Percentiles rank a stretch among this genome's conserved stretches.
Evolutionary conservation across 2,329 filamentous ascomycete genomes (phyloP).

Genomic region (Fusarium irregulare): DNA sequence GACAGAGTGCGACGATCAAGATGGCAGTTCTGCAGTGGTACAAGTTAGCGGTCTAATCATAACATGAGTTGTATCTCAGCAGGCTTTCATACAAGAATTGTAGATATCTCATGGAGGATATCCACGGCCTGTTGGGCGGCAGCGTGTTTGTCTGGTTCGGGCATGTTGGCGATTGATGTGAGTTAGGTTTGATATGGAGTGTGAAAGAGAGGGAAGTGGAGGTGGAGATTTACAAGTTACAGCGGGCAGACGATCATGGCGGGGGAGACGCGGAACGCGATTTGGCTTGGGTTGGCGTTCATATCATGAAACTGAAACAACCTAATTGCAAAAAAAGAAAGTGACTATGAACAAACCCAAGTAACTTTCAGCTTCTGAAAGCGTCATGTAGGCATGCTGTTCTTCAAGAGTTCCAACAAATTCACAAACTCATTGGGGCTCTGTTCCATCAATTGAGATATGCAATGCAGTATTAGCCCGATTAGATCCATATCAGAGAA

Average conservation of each 20-base stretch:
- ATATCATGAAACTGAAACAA: conserved; percentile 6
- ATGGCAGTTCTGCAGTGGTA: conserved; percentile 80
- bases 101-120: conserved; percentile 86
- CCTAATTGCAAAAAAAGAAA: not conserved
- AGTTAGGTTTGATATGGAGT: conserved; percentile 15
- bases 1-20: conserved; percentile 91
- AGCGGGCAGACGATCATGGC: conserved; percentile 10
- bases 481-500: not conserved
- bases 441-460: not conserved
- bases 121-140: conserved; percentile 86
- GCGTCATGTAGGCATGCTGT: not conserved
- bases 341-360: not conserved
- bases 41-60: conserved; percentile 3
- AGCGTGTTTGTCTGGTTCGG: conserved; percentile 73
- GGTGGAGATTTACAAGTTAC: conserved; percentile 11
- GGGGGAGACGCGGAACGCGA: conserved; percentile 42
- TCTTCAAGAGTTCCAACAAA: not conserved
- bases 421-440: not conserved
- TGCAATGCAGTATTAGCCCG: not conserved
- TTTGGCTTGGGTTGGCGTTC: conserved; percentile 6
- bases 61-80: not conserved
- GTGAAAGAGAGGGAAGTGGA: conserved; percentile 33
- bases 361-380: not conserved
- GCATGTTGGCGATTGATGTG: conserved; percentile 51
- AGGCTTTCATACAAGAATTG: conserved; percentile 76